Evolutionary conservation across 306 rosid genomes (phyloP).

Genomic region (Acacia confusa): DNA sequence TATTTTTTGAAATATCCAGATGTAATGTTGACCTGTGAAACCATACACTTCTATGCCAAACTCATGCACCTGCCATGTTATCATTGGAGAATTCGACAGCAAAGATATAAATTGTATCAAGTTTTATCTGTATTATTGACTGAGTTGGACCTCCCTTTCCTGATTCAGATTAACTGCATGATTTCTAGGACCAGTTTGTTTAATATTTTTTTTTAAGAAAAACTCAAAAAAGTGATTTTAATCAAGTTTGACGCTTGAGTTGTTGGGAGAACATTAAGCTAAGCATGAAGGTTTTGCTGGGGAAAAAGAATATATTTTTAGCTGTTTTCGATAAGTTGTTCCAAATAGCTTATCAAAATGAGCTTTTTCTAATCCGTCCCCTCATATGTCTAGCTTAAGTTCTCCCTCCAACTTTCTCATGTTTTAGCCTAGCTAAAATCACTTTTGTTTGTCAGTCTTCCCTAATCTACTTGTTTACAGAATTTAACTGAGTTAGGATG

Average conservation of each 20-base stretch:
- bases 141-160: conserved; percentile 10
- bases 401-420: not conserved
- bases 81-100: not conserved
- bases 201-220: too few relatives aligned
- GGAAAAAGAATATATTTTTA: too few relatives aligned
- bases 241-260: not conserved
- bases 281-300: not conserved
- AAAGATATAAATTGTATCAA: not conserved
- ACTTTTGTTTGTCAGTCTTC: not conserved
- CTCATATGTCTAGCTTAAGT: not conserved
- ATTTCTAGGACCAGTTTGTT: not conserved
- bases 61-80: not conserved
- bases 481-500: not conserved
- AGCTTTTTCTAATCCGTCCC: not conserved
- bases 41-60: not conserved
- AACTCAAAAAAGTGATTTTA: not conserved
- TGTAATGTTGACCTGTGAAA: not conserved
- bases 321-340: not conserved
- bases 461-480: not conserved
- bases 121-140: not conserved
- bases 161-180: conserved; percentile 10
- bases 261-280: not conserved
- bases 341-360: not conserved
- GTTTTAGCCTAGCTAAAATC: not conserved
- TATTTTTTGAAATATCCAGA: not conserved